Percentiles rank a stretch among this genome's conserved stretches.
Conservation (phyloP, 306 rosid species). For the Gillenia trifoliata region DNA sequence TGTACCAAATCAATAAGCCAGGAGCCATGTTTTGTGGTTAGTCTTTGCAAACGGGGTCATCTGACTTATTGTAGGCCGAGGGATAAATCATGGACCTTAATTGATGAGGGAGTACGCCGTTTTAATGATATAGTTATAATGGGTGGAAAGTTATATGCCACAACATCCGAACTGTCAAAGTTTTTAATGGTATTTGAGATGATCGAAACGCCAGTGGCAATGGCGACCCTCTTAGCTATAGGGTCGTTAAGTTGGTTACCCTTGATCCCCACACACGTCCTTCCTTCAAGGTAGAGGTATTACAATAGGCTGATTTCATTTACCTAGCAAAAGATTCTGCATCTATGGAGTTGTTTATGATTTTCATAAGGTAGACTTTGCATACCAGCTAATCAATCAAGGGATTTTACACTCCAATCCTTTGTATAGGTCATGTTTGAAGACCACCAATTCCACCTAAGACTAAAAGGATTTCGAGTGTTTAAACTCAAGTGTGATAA, state of each 20-base stretch:
- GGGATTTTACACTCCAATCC: accelerated
- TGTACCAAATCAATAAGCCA: not conserved
- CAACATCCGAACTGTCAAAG: not conserved
- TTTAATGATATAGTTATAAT: not conserved
- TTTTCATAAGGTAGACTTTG: not conserved
- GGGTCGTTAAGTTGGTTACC: not conserved
- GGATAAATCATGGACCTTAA: not conserved
- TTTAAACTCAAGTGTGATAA: not conserved
- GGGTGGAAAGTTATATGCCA: not conserved
- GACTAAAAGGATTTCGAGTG: not conserved
- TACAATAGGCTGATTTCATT: too few relatives aligned
- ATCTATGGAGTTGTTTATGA: not conserved
- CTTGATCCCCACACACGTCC: not conserved
- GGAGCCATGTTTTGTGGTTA: not conserved
- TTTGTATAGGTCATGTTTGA: not conserved
- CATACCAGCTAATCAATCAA: not conserved
- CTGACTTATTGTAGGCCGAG: not conserved
- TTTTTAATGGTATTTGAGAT: not conserved
- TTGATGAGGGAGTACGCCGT: not conserved
- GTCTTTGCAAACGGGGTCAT: too few relatives aligned
- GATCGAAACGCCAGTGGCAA: not conserved
- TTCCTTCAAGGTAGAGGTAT: too few relatives aligned
- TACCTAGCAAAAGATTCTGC: not conserved
- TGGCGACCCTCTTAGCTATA: not conserved
- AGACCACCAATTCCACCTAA: not conserved